Percentiles rank a stretch among this genome's conserved stretches.
These are phyloP conservation scores for Silene latifolia DNA, from an alignment of 148 eudicot genomes.

Conservation along the genomic window DNA sequence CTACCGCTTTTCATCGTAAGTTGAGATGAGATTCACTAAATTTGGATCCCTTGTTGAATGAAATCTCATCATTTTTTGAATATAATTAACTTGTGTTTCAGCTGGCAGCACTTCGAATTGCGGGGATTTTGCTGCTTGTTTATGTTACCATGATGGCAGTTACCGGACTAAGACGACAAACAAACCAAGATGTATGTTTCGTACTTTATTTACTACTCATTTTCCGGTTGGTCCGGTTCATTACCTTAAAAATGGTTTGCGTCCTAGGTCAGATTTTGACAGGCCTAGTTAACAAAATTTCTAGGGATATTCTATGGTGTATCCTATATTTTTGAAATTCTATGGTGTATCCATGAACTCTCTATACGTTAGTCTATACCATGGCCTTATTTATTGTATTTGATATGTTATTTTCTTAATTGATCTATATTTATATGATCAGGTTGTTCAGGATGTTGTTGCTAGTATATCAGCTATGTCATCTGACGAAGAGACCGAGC, in stretches of 20 bases:
- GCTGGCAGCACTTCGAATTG: slow-evolving; percentile 30
- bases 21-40: neutral
- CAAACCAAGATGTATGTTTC: slow-evolving; percentile 24
- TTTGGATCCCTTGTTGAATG: neutral
- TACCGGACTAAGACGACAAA: slow-evolving; percentile 30
- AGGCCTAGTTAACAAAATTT: no score
- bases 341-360: no score
- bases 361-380: no score
- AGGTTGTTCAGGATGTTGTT: slow-evolving; percentile 18
- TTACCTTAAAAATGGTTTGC: no score
- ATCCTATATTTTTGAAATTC: no score
- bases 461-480: neutral
- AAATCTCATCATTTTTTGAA: neutral
- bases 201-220: no score
- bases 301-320: no score
- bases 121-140: slow-evolving; percentile 31
- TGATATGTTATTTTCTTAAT: no score
- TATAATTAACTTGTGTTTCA: slow-evolving; percentile 10
- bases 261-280: neutral
- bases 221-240: no score
- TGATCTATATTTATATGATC: neutral
- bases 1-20: slow-evolving; percentile 65
- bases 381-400: no score
- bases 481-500: slow-evolving; percentile 25
- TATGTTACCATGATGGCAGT: slow-evolving; percentile 33